Evolutionary conservation across 768 basidiomycete species (phyloP).

Genomic region (Pluteus cervinus): DNA sequence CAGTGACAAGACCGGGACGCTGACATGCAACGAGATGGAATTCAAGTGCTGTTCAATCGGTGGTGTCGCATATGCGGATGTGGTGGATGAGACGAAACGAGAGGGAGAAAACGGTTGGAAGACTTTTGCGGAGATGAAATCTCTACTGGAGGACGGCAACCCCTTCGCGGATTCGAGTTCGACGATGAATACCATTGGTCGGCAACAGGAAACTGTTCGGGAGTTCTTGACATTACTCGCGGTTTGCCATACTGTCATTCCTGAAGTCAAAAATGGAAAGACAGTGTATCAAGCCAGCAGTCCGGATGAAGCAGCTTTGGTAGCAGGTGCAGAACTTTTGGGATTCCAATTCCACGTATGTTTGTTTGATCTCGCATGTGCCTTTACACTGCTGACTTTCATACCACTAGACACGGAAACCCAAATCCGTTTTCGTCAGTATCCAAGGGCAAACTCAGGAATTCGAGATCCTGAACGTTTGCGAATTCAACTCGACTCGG

Average conservation of each 20-base stretch:
- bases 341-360: slow-evolving; percentile 93
- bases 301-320: slow-evolving; percentile 96
- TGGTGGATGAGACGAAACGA: slow-evolving; percentile 82
- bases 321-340: slow-evolving; percentile 86
- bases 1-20: slow-evolving; percentile 91
- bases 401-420: slow-evolving; percentile 76
- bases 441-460: slow-evolving; percentile 68
- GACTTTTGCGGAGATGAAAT: slow-evolving; percentile 71
- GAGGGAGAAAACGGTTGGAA: slow-evolving; percentile 62
- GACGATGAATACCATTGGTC: slow-evolving; percentile 16
- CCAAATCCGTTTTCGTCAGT: slow-evolving; percentile 89
- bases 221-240: slow-evolving; percentile 83
- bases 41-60: slow-evolving; percentile 87
- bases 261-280: slow-evolving; percentile 86
- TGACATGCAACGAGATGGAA: slow-evolving; percentile 98
- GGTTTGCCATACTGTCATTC: slow-evolving; percentile 98
- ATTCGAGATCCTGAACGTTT: slow-evolving; percentile 91
- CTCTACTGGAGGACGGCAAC: slow-evolving; percentile 47
- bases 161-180: slow-evolving; percentile 54
- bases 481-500: slow-evolving; percentile 97
- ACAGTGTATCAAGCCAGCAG: slow-evolving; percentile 93
- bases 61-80: slow-evolving; percentile 84
- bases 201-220: slow-evolving; percentile 47
- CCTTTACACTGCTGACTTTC: slow-evolving; percentile 4
- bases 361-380: slow-evolving; percentile 10